phyloP scores from a whole-genome alignment of 176 grass and related monocot species.

The Themeda triandra region DNA sequence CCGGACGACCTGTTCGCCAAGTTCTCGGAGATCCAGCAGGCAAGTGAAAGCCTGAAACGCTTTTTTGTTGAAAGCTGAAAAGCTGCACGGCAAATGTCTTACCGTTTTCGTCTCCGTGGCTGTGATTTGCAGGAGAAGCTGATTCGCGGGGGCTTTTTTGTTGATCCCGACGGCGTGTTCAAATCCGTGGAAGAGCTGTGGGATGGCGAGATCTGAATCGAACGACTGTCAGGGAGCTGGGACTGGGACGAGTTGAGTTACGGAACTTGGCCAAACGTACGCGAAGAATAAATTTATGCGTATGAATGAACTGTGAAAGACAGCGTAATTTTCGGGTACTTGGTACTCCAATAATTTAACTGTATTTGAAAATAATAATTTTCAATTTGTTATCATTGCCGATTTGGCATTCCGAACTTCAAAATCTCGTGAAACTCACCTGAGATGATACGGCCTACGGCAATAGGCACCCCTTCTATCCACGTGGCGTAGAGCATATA shows the following conservation, averaged over 20 bases:
- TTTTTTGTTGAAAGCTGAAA: neutral
- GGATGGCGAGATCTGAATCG: conserved; percentile 48
- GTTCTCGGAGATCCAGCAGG: conserved; percentile 57
- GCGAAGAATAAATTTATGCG: neutral
- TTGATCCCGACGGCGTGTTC: conserved; percentile 38
- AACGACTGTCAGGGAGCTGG: neutral
- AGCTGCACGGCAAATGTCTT: neutral
- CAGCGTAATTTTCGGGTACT: neutral
- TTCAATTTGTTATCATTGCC: neutral
- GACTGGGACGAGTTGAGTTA: neutral
- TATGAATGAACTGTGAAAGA: neutral
- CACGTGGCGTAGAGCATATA: too few species aligned
- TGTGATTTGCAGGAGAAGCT: conserved; percentile 42
- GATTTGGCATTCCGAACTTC: too few species aligned
- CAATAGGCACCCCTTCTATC: too few species aligned
- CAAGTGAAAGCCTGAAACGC: neutral
- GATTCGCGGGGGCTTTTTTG: conserved; percentile 34
- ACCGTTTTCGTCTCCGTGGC: neutral
- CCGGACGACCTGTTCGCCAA: conserved; percentile 49
- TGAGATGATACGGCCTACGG: too few species aligned
- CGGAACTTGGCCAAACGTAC: neutral
- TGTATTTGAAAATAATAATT: too few species aligned
- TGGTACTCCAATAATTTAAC: neutral
- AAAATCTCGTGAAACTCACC: too few species aligned
- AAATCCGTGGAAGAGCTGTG: conserved; percentile 61